Evolutionary conservation across 1,139 yeast species (phyloP).

Genomic region (Pichia sp.): DNA sequence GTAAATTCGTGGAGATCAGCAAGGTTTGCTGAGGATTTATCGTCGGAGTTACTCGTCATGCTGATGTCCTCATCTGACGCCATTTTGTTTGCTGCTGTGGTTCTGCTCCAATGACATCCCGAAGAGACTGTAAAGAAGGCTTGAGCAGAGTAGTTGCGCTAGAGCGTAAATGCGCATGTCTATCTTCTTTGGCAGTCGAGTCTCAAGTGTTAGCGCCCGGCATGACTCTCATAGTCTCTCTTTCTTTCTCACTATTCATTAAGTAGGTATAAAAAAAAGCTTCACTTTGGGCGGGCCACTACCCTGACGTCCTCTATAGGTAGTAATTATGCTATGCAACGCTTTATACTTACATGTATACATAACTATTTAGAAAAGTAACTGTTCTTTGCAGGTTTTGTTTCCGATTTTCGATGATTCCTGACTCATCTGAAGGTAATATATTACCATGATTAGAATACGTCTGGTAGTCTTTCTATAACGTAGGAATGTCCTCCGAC

Average conservation of each 20-base stretch:
- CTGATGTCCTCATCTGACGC: neutral
- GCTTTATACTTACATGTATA: neutral
- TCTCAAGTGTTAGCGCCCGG: neutral
- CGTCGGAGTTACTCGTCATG: slow-evolving; percentile 10
- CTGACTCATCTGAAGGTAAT: neutral
- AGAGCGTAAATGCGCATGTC: no score
- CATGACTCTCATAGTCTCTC: neutral
- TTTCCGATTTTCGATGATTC: neutral
- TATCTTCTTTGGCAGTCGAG: neutral
- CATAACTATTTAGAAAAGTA: neutral
- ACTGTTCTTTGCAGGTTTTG: neutral
- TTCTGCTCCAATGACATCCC: no score
- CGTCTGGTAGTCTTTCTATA: slow-evolving; percentile 92
- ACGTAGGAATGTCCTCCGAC: slow-evolving; percentile 92
- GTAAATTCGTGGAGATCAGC: neutral
- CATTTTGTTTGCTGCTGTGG: neutral
- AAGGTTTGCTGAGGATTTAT: neutral
- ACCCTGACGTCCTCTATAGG: no score
- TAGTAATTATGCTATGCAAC: no score
- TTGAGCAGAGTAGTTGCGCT: no score
- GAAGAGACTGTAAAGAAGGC: no score
- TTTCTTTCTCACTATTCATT: neutral
- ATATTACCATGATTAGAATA: slow-evolving; percentile 45
- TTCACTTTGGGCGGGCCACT: no score
- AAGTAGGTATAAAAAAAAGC: neutral